Percentiles rank a stretch among this genome's conserved stretches.
Evolutionary conservation across 768 basidiomycete genomes (phyloP).

Genomic region (Termitomyces sp.): DNA sequence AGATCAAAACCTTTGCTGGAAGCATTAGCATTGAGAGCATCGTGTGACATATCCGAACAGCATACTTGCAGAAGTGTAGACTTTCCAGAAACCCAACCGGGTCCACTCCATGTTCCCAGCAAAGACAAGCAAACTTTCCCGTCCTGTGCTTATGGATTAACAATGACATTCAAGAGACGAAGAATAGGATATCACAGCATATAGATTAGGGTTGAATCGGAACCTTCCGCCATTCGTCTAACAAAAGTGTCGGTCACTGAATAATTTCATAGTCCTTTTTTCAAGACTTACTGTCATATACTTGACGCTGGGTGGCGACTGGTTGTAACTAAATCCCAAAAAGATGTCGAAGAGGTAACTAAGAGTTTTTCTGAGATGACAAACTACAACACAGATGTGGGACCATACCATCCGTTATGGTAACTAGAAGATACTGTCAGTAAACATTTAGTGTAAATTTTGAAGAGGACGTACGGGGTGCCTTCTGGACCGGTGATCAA

Average conservation of each 20-base stretch:
- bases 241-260: not conserved
- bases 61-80: slow-evolving; percentile 84
- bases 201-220: slow-evolving; percentile 93
- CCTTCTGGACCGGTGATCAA: slow-evolving; percentile 90
- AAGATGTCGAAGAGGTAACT: slow-evolving; percentile 82
- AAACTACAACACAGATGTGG: not conserved
- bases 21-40: slow-evolving; percentile 26
- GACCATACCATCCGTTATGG: slow-evolving; percentile 82
- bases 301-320: slow-evolving; percentile 70
- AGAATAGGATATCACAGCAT: slow-evolving; percentile 54
- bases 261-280: not conserved
- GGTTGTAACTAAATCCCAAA: slow-evolving; percentile 85
- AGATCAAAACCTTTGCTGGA: slow-evolving; percentile 79
- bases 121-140: slow-evolving; percentile 94
- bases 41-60: slow-evolving; percentile 4
- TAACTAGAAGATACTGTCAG: slow-evolving; percentile 45
- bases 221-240: slow-evolving; percentile 86
- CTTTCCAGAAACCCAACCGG: slow-evolving; percentile 89
- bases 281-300: slow-evolving; percentile 52
- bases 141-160: slow-evolving; percentile 44
- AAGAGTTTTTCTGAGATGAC: not conserved
- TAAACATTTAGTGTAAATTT: slow-evolving; percentile 5
- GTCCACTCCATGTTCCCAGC: slow-evolving; percentile 90
- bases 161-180: not conserved
- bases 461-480: slow-evolving; percentile 65